Evolutionary conservation across 2,329 filamentous ascomycete species (phyloP), one percentile per base, ranked within the genome.

Genomic region (Huntiella bhutanensis): DNA sequence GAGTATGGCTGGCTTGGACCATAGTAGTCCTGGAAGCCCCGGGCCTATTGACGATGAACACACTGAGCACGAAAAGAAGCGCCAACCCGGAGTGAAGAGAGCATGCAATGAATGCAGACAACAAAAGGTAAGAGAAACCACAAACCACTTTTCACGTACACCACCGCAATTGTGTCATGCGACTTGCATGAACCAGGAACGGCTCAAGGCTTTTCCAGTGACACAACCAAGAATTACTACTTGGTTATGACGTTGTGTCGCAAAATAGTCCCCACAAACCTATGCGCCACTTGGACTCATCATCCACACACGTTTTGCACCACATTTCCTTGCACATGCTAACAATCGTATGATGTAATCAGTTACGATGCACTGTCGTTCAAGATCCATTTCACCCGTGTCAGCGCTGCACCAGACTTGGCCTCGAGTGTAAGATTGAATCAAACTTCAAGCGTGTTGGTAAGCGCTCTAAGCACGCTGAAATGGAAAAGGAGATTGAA

Each of bases 31-130:
- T 3, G 73, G 68, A 19, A 78, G 72, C 55, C 64, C 68, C 43
- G 68, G 67, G 48, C 70, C 70, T 48, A 67, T 75, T 49, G 74
- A 76, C 49, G 72, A 75, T 22, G 67, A 75, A 47, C 59, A 65
- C 43, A 63, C 65, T 42, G 68, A 71, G 45, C 61, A 66, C 41
- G 73, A 77, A 55, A 73, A 73, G 61, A 75, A 75, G 60, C 69
- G 75, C 51, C 73, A 78, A 53, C 76, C 77, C 19, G 76, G 76
- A 46, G 77, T 80, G 42, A 85, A 88, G 65, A 71, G 83, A 55
- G 82, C 82, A 4, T 88, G 82, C 62, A 87, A 87, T 57, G 82
- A 88, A 61, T 88, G 82, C 58, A 72, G 82, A 51, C 82, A 88
- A 63, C 82, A 88, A 62, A 88, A 88, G 69, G 82, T 84, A 10